Evolutionary conservation across 495 filamentous ascomycete genomes (phyloP), one percentile per base, ranked within the genome.

Genomic region (Talaromyces stipitatus): DNA sequence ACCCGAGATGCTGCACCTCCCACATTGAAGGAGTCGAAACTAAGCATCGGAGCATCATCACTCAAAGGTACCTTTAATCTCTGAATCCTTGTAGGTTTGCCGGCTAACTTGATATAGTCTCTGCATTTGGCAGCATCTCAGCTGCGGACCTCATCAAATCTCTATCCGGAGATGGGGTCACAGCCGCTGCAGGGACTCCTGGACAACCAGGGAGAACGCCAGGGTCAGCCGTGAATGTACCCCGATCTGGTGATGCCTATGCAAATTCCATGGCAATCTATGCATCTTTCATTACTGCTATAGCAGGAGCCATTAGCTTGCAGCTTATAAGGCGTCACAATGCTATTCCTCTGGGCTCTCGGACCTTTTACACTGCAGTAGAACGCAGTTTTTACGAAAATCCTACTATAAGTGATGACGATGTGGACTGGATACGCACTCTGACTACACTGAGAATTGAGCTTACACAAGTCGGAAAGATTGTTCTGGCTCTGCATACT

Each of bases 271-370:
- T 66, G 22, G 70, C 71, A n/a, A 73, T 78, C 16, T 76, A 78
- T 60, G 64, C 72, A 3, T 69, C 73, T 20, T 74, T 78, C 52
- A 67, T 78, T 20, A 75, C 73, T 8, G 72, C 75, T 2, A 62
- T 78, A 18, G 71, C 71, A 16, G 75, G 71, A 8, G 64, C 71
- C 54, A 61, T 78, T 10, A 69, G 71, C 33, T 61, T 78, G 12
- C 72, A 75, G 50, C 57, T 76, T 28, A 64, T 74, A 54, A 71
- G 70, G 26, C 64, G 59, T 32, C 62, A 67, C 50, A 66, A 62
- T 41, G 75, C 72, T 29, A 65, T 78, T n/a, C 75, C 75, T 0
- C 66, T 78, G 10, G 75, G 75, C 5, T 68, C 72, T 16, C 72
- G 75, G n/a, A 74, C 72, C 28, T 66, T 76, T 0, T 75, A 74